Conservation (phyloP, 164 flowering plant genomes). For the Protea cynaroides region DNA sequence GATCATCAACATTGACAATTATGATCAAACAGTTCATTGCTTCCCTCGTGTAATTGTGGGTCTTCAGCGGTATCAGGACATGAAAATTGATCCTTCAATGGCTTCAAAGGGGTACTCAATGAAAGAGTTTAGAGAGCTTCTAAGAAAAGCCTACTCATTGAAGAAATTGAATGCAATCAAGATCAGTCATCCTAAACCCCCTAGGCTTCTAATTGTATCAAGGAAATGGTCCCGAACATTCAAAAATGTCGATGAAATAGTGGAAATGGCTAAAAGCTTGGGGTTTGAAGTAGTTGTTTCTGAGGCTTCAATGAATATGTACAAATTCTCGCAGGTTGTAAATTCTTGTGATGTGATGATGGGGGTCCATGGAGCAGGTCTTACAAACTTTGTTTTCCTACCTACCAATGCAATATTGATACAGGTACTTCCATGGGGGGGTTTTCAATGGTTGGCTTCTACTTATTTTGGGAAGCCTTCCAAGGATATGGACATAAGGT, state of each 20-base stretch:
- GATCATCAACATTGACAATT: too few species aligned
- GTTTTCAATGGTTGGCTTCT: slow-evolving; percentile 13
- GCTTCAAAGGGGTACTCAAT: too few species aligned
- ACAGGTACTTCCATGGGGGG: slow-evolving; percentile 32
- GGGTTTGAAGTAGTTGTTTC: slow-evolving; percentile 23
- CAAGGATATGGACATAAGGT: slow-evolving; percentile 20
- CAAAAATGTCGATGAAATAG: slow-evolving; percentile 12
- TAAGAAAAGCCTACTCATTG: too few species aligned
- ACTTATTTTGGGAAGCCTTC: slow-evolving; percentile 19
- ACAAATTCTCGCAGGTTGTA: slow-evolving; percentile 10
- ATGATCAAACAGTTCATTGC: too few species aligned
- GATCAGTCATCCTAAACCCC: too few species aligned
- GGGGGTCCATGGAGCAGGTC: slow-evolving; percentile 46
- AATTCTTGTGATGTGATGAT: slow-evolving; percentile 30
- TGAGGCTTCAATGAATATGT: slow-evolving; percentile 4
- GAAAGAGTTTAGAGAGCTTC: too few species aligned
- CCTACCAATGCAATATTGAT: slow-evolving; percentile 23
- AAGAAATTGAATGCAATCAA: too few species aligned
- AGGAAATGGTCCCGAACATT: slow-evolving; percentile 13
- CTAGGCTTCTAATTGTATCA: slow-evolving; percentile 1
- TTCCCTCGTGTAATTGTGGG: too few species aligned
- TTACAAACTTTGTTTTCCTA: slow-evolving; percentile 31
- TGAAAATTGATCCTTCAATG: too few species aligned
- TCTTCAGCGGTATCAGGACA: too few species aligned
- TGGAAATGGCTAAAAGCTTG: slow-evolving; percentile 11